Base-by-base conservation (phyloP, 1,284 basidiomycete species). In the Hymenochaete sp. region DNA sequence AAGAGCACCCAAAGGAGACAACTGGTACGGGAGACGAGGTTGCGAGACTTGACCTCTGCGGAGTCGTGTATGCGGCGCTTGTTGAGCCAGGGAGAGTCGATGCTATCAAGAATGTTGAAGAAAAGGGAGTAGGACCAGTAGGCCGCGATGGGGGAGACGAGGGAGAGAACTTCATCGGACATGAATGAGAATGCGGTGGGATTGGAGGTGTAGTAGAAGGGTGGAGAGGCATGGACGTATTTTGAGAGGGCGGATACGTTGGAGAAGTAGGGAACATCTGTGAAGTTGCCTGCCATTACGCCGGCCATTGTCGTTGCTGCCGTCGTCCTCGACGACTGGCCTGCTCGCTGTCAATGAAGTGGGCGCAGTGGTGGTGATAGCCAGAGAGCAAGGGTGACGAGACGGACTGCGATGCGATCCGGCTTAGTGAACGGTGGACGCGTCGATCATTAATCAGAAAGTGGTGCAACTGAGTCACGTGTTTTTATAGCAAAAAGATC, bases 11-110 rank as follows among this genome's bases (percentile, higher is more conserved):
- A 64, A 38, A 95, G 57, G 44, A 98, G 93, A 19, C 29, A 32
- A 50, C 88, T 63, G 1, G 58, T 50, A 8, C 78, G 74, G 0
- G 82, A 78, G 8, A 82, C 93, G 13, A 79, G 75, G 61, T 98
- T 98, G 47, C 79, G 72, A 2, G 76, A 62, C 52, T 74, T 73
- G 52, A 92, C 78, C 61, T 98, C 93, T 10, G 70, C 72, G 0
- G 86, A 85, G 45, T 93, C 87, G 63, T 98, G 95, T 45, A 98
- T 81, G 31, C 92, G 75, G 62, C 89, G 86, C 49, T 75, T 77
- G 55, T 96, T 83, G 33, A 97, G 75, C 73, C 82, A 88, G 53
- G 79, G 71, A 67, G 85, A 79, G 43, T 75, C 70, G 18, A 77
- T 77, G 16, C 68, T 65, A 66, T 99, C 95, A 56, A 98, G 73